A percentile compares a stretch with the other conserved stretches of the same genome.
phyloP scores from a whole-genome alignment of 768 basidiomycete species.

The Trametes cingulata region DNA sequence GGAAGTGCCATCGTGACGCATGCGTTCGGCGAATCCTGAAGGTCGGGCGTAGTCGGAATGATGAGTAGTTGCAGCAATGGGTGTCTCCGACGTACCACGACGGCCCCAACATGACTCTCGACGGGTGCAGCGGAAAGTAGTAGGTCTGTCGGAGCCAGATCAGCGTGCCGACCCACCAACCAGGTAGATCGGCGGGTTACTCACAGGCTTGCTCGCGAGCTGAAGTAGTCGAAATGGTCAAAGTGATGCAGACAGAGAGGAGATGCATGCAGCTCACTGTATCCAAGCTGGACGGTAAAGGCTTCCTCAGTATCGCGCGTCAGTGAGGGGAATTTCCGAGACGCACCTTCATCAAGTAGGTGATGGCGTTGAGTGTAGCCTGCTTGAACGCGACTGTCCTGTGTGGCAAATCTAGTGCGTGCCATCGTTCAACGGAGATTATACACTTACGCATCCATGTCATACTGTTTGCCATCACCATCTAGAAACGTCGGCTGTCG shows the following conservation, averaged over 20 bases:
- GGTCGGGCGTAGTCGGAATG: not conserved
- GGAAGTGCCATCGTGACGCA: slow-evolving; percentile 76
- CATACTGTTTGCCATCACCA: slow-evolving; percentile 72
- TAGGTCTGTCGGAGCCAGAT: slow-evolving; percentile 45
- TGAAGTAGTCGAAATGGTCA: slow-evolving; percentile 24
- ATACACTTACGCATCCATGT: slow-evolving; percentile 66
- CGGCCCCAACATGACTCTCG: slow-evolving; percentile 67
- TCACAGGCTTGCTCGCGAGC: slow-evolving; percentile 78
- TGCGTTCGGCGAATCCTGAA: slow-evolving; percentile 73
- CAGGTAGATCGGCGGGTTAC: slow-evolving; percentile 20
- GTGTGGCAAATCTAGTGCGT: not conserved
- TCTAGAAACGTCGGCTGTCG: slow-evolving; percentile 38
- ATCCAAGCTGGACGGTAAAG: slow-evolving; percentile 58
- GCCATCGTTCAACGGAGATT: not conserved
- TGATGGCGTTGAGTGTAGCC: slow-evolving; percentile 74
- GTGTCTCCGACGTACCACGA: slow-evolving; percentile 52
- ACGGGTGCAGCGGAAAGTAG: slow-evolving; percentile 69
- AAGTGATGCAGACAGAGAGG: not conserved
- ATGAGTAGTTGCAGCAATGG: not conserved
- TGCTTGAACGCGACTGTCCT: slow-evolving; percentile 80
- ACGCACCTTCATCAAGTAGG: slow-evolving; percentile 65
- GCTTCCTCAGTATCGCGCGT: too few relatives aligned
- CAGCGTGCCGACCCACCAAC: not conserved
- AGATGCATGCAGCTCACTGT: slow-evolving; percentile 48
- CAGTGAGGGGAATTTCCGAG: too few relatives aligned